Percentiles rank a stretch among this genome's conserved stretches.
Conservation (phyloP, 208 protist genomes). For the Crithidia bombi region DNA sequence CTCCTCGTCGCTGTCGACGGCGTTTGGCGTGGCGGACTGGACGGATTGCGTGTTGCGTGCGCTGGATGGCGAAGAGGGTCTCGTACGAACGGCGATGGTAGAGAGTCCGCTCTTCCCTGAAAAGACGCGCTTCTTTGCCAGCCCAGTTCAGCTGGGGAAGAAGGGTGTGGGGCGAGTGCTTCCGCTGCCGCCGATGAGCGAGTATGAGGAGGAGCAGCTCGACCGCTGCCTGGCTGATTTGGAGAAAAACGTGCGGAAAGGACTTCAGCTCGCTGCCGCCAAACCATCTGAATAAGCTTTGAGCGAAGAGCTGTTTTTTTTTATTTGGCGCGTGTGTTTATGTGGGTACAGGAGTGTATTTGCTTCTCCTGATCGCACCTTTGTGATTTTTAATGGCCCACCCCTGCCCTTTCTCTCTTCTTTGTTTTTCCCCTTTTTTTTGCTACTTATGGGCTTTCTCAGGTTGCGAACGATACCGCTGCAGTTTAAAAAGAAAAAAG, state of each 20-base stretch:
- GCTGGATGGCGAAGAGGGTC: slow-evolving; percentile 56
- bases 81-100: slow-evolving; percentile 65
- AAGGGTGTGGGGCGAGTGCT: slow-evolving; percentile 64
- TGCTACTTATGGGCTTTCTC: not conserved
- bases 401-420: not conserved
- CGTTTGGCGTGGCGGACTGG: slow-evolving; percentile 69
- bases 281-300: slow-evolving; percentile 10
- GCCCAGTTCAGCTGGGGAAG: slow-evolving; percentile 77
- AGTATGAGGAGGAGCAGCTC: slow-evolving; percentile 73
- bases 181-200: slow-evolving; percentile 59
- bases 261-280: slow-evolving; percentile 54
- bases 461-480: not conserved
- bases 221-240: slow-evolving; percentile 83
- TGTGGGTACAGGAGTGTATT: no score
- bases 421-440: slow-evolving; percentile 1
- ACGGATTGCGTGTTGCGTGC: slow-evolving; percentile 64
- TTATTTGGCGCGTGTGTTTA: not conserved
- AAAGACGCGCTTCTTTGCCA: slow-evolving; percentile 72
- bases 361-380: not conserved
- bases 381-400: not conserved
- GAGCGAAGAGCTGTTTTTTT: slow-evolving; percentile 1
- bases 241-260: slow-evolving; percentile 87
- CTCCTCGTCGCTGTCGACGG: slow-evolving; percentile 77
- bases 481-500: not conserved
- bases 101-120: slow-evolving; percentile 60